Evolutionary conservation across 331 rosid species (phyloP), one percentile per base, ranked within the genome.

Genomic region (Telfairia occidentalis): DNA sequence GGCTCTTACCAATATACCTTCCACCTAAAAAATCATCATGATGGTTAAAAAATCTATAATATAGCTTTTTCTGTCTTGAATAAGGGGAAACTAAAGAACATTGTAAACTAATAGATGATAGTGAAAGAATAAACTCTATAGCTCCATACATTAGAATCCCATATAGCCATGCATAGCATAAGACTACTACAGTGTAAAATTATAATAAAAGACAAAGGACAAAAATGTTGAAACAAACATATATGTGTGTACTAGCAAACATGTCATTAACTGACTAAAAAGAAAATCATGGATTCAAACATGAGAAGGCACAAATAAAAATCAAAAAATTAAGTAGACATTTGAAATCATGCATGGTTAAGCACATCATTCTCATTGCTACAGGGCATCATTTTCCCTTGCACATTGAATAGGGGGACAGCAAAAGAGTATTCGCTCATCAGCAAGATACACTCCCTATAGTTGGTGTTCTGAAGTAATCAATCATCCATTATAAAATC

Each of bases 1-100:
- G 15, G 98, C 97, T 78, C 96, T 89, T 67, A 83, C 74, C 66
- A 94, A 86, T 83, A 91, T 87, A 83, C 98, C 98, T 82, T 94
- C 98, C 69, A 94, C 92, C 97, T 89, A 77, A 40, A 43, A 84
- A 78, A 64, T 70, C 15, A 37, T 61, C 50, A 40, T 19, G 21
- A 3, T 42, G 54, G 74, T 45, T 23, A 42, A 40, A 66, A 12
- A 1, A 21, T 38, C 52, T 69, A 1, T 24, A 40, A 7, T 26
- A 13, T 23, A 67, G 30, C 2, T 67, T 24, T 48, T 37, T 24
- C 35, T 21, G 10, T 67, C 54, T 28, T 24, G 19, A 67, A 37
- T 53, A 67, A 24, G 26, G 54, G 54, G 21, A 46, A 16, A 7
- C 21, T 26, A 24, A 67, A 42, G 2, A 42, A 59, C 60, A 16